Base-by-base conservation (phyloP, 2,329 filamentous ascomycete genomes). In the Colletotrichum sp. region DNA sequence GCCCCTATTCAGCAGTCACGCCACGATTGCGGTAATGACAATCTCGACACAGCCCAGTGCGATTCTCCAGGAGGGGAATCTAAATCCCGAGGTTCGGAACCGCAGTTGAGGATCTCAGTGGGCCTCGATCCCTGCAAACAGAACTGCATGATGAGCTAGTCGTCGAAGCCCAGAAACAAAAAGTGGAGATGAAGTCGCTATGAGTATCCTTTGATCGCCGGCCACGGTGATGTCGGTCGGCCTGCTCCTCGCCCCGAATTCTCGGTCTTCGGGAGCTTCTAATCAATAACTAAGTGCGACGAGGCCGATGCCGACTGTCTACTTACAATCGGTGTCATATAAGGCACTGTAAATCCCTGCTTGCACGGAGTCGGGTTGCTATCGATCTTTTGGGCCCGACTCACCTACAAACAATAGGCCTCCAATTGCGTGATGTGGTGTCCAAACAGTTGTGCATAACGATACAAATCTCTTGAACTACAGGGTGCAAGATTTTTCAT, bases 401-500 rank as follows among this genome's bases (percentile, higher is more conserved):
- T 44, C 39, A 44, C 39, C 39, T 10, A 44, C 1, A 44, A 10
- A 4, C 4, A 24, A 4, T 24, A n/a, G 39, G 18, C 39, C 18
- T n/a, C 39, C 39, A n/a, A 44, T 44, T 44, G 5, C 18, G 39
- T 44, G 39, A 0, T n/a, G 0, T 44, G 39, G 39, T 44, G 39
- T 10, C 39, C 39, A 0, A 0, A n/a, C 1, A 6, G 8, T 10
- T 0, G 39, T 44, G 1, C 6, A n/a, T 10, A 3, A 44, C 39
- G 39, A n/a, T 44, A 0, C 0, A 44, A 0, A n/a, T 44, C 18
- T 44, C 18, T n/a, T 5, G 5, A n/a, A 6, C 0, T 1, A 44
- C 5, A 3, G 39, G 18, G 9, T 10, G 0, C 18, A 5, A 0
- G 39, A n/a, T 44, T 3, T n/a, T 8, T 44, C 39, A 6, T 44